Evolutionary conservation across 305 asterid genomes (phyloP), one percentile per base, ranked within the genome.

Genomic region (Fraxinus platypoda): DNA sequence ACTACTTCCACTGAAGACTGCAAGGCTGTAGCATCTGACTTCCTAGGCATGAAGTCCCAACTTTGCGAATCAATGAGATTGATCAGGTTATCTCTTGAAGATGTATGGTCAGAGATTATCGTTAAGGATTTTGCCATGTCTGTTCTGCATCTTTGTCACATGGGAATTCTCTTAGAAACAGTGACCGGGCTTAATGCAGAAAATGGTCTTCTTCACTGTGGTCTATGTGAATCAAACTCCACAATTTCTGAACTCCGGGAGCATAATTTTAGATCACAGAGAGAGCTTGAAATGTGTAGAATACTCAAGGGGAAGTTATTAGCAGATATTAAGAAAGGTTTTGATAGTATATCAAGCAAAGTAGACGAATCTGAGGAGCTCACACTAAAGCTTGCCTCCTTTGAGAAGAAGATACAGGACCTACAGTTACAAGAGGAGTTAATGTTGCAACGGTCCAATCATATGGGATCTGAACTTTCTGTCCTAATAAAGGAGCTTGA

Each of bases 281-380:
- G 85, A 81, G 99, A 97, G 88, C 97, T 97, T 72, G 97, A 97
- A 77, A 90, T 91, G 87, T 93, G 97, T 87, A 91, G 98, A 85
- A 83, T 79, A 80, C 87, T 93, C 74, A 87, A 95, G 87, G 97
- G 97, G 82, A 95, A 94, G 90, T 81, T 97, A 85, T 81, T 97
- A 92, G 86, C 89, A 37, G 97, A 97, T 86, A 89, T 97, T 72
- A 91, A 89, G 88, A 90, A 83, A 43, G 87, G 91, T 78, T 94
- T 92, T 82, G 93, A 90, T 78, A 92, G 92, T 38, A 86, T 97
- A 71, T 90, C 95, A 23, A 88, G 92, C 84, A 90, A 93, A 91
- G 97, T 91, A 75, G 90, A 89, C 81, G 97, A 93, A 87, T 86
- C 90, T 41, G 97, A 93, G 78, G 92, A 88, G 70, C 87, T 93